These are phyloP conservation scores for Priceomyces melissophilus DNA, from an alignment of 805 yeast species.

Conservation along the genomic window DNA sequence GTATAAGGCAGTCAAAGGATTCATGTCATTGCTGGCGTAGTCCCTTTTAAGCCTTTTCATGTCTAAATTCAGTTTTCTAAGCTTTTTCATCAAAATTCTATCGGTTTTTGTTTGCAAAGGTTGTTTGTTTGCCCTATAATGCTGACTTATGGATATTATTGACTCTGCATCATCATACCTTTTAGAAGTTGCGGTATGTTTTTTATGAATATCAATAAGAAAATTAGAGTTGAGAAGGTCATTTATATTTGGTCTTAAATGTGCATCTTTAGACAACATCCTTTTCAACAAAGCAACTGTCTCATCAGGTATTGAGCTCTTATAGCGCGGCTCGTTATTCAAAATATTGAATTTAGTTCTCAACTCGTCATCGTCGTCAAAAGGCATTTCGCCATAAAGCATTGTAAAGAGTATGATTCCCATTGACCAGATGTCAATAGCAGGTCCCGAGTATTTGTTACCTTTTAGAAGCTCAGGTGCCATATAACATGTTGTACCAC, in stretches of 20 bases:
- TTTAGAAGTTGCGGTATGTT: conserved; percentile 15
- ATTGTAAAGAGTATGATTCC: conserved; percentile 87
- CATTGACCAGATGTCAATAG: conserved; percentile 86
- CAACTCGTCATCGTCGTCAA: conserved; percentile 76
- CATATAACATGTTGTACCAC: conserved; percentile 96
- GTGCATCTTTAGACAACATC: conserved; percentile 66
- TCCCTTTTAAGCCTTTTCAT: conserved; percentile 55
- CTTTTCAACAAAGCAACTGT: conserved; percentile 48
- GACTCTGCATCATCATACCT: conserved; percentile 31
- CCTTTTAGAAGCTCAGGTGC: conserved; percentile 84
- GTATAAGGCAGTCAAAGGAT: conserved; percentile 74
- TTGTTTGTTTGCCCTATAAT: conserved; percentile 25
- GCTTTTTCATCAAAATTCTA: conserved; percentile 53
- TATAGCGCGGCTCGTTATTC: conserved; percentile 59
- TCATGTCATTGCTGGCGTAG: conserved; percentile 58
- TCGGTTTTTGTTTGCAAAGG: conserved; percentile 63
- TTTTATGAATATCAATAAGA: conserved; percentile 29
- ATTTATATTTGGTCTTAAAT: conserved; percentile 49
- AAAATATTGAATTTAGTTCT: conserved; percentile 59
- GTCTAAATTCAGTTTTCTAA: conserved; percentile 63
- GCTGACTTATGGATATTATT: conserved; percentile 36
- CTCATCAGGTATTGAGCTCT: conserved; percentile 44
- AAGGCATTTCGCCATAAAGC: conserved; percentile 85
- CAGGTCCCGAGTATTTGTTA: conserved; percentile 72
- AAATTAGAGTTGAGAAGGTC: conserved; percentile 37